Evolutionary conservation across 2,329 filamentous ascomycete genomes (phyloP), one percentile per base, ranked within the genome.

Genomic region (Colletotrichum orbiculare): DNA sequence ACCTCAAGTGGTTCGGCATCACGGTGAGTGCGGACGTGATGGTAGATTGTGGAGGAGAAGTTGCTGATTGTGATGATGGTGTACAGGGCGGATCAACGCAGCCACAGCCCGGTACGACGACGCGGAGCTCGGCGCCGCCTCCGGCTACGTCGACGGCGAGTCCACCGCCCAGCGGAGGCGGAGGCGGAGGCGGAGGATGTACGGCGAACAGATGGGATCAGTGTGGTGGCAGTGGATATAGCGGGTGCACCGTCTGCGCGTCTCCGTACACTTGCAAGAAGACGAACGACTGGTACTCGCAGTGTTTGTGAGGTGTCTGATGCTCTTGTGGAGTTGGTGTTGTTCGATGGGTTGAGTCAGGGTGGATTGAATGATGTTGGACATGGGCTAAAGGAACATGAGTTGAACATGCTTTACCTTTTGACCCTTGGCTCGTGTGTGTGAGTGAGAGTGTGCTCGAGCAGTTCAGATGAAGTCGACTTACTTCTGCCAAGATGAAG

Each of bases 1-100:
- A 69, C 39, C 38, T 72, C 37, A 60, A 64, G 60, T 72, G 70
- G 69, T 73, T 73, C 35, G 71, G 70, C 0, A 65, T 72, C 6
- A 54, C 49, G 1, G 63, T 63, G 52, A 13, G 62, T 12, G 0
- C 12, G 2, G 9, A 11, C 11, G 1, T 0, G 25, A 25, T 5
- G 0, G 3, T 3, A 15, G 4, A n/a, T 35, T 8, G 5, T 46
- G 38, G 15, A 9, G 15, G 3, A n/a, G 8, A 4, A 13, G 13
- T 33, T n/a, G 35, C n/a, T 7, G 39, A 17, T 17, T 17, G 17
- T 17, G 17, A 37, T 53, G 54, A 52, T 8, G 10, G 8, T 46
- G 4, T 11, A 8, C 1, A 62, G 46, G 58, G 63, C 41, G 58
- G 48, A 3, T 54, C 52, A 8, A 49, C 58, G n/a, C 53, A 42